Evolutionary conservation across 2,329 filamentous ascomycete species (phyloP).

Genomic region (Zalaria sp.): DNA sequence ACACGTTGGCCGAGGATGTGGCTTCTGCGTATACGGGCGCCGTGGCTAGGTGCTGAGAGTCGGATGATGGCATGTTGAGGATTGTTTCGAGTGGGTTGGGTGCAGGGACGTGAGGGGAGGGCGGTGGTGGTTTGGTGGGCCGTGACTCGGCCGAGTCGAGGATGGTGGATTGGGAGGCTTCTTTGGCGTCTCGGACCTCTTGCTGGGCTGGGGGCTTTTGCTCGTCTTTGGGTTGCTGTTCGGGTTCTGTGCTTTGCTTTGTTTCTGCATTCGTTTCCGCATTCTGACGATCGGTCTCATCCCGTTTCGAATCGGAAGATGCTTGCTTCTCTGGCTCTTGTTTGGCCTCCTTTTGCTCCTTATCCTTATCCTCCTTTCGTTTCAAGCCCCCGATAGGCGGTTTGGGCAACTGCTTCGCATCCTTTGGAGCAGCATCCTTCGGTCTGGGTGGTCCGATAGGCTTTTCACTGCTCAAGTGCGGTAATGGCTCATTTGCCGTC

Average conservation of each 20-base stretch:
- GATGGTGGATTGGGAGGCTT: conserved; percentile 1
- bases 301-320: too few relatives aligned
- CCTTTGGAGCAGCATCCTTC: background rate
- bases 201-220: conserved; percentile 1
- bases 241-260: too few relatives aligned
- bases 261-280: too few relatives aligned
- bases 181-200: conserved; percentile 1
- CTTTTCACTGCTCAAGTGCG: conserved; percentile 19
- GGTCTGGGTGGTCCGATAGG: background rate
- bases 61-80: conserved; percentile 23
- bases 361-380: background rate
- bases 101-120: conserved; percentile 6
- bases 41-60: conserved; percentile 1
- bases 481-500: conserved; percentile 30
- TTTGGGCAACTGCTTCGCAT: background rate
- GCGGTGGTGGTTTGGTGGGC: conserved; percentile 2
- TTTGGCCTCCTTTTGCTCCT: conserved; percentile 6
- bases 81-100: conserved; percentile 26
- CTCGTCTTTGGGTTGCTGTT: conserved; percentile 6
- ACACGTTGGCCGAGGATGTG: background rate
- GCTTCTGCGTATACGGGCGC: background rate
- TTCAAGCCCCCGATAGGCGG: conserved; percentile 2
- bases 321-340: background rate
- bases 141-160: conserved; percentile 3
- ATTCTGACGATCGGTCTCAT: too few relatives aligned